Evolutionary conservation across 179 eudicot species (phyloP).

Genomic region (Carnegiea gigantea): DNA sequence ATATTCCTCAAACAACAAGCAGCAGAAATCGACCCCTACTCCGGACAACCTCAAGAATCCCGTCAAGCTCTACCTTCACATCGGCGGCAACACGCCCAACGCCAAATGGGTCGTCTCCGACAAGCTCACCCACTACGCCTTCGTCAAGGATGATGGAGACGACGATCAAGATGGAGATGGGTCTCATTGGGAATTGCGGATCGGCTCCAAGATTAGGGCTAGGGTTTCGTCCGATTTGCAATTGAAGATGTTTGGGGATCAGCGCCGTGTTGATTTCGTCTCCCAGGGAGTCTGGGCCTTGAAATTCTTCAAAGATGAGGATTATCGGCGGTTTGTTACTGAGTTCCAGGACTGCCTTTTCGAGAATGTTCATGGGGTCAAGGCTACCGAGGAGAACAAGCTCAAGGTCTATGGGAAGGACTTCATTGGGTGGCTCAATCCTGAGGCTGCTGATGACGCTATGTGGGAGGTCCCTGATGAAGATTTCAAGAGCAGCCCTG

Average conservation of each 20-base stretch:
- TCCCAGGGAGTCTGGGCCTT: slow-evolving; percentile 72
- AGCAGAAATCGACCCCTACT: slow-evolving; percentile 11
- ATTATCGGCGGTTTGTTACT: slow-evolving; percentile 48
- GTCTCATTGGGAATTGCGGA: slow-evolving; percentile 51
- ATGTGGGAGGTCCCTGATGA: slow-evolving; percentile 91
- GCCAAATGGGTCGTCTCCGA: slow-evolving; percentile 75
- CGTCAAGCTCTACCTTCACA: slow-evolving; percentile 68
- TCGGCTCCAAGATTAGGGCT: slow-evolving; percentile 59
- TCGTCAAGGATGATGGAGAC: slow-evolving; percentile 43
- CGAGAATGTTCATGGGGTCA: slow-evolving; percentile 66
- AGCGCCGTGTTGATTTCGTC: slow-evolving; percentile 68
- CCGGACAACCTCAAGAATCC: slow-evolving; percentile 35
- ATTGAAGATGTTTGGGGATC: slow-evolving; percentile 76
- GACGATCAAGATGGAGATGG: slow-evolving; percentile 27
- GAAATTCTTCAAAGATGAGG: slow-evolving; percentile 52
- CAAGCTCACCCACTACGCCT: slow-evolving; percentile 46
- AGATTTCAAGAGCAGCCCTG: not conserved
- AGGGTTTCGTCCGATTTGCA: slow-evolving; percentile 71
- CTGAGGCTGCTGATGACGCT: slow-evolving; percentile 70
- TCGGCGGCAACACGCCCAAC: slow-evolving; percentile 72
- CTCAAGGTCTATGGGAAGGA: slow-evolving; percentile 75
- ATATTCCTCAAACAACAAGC: slow-evolving; percentile 20
- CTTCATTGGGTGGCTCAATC: slow-evolving; percentile 72
- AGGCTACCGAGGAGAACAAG: slow-evolving; percentile 58
- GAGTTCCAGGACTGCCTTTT: slow-evolving; percentile 63